Evolutionary conservation across 768 basidiomycete species (phyloP), one percentile per base, ranked within the genome.

Genomic region (Auricularia heimuer): DNA sequence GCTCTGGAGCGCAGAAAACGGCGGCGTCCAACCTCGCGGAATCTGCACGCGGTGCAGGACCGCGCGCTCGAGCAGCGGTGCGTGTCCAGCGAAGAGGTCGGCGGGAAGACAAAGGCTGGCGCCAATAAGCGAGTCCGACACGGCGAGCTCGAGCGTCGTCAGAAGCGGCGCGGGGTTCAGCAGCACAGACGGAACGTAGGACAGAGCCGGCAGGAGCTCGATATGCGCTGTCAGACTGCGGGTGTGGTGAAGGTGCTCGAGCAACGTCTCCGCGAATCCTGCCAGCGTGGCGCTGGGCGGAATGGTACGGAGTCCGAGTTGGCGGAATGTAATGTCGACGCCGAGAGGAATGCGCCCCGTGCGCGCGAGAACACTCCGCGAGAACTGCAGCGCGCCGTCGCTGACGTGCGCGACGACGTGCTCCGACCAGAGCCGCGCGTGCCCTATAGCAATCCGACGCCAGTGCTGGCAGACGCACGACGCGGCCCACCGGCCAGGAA

Each of bases 381-480:
- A 35, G 14, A 8, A 24, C 24, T 14, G 14, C 2, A 60, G 10
- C 34, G 56, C 18, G 3, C 24, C 4, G 14, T 14, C 34, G 56
- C 56, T 29, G 56, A 14, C 21, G 29, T 60, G 24, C 24, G 1
- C 3, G 24, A 60, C 29, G 34, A 35, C 34, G 34, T 60, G 56
- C 6, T 29, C 82, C 68, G 81, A 87, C 86, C 86, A 88, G 36
- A 87, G 66, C 18, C 80, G 83, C 1, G 78, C 69, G 68, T 87
- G 83, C 24, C 71, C 72, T 39, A 82, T 72, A 63, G 81, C 80
- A 18, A 81, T 71, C 37, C 72, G 72, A 63, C 86, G 79, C 85
- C 86, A 86, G 47, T 74, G 74, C 63, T 73, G 76, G 70, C 86
- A 90, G 21, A 84, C 81, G 79, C 82, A 84, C 8, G 86, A 85